Percentiles rank a stretch among this genome's conserved stretches.
Conservation (phyloP, 441 rosid species). For the Syzygium syzygioides region DNA sequence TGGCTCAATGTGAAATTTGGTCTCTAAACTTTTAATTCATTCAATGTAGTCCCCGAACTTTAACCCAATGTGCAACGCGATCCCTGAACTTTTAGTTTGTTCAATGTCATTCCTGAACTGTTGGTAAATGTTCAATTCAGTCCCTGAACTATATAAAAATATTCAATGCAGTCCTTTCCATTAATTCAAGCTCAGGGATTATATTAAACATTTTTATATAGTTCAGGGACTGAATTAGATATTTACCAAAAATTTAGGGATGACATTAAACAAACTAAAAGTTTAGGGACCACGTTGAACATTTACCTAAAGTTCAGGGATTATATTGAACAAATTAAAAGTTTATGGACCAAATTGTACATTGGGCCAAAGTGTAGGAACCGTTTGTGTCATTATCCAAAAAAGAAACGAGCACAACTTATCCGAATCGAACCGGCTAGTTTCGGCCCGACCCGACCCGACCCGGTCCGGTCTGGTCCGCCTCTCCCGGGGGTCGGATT, state of each 20-base stretch:
- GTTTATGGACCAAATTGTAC: fast-evolving
- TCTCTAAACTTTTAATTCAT: fast-evolving
- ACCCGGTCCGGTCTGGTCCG: no score
- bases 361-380: fast-evolving
- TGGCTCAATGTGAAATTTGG: fast-evolving
- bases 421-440: no score
- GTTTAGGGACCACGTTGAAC: fast-evolving
- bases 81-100: fast-evolving
- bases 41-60: fast-evolving
- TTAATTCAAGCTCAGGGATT: no score
- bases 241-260: fast-evolving
- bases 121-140: neutral
- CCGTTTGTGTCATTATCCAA: fast-evolving
- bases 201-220: no score
- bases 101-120: fast-evolving
- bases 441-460: no score
- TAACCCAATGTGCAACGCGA: fast-evolving
- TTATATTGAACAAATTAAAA: fast-evolving
- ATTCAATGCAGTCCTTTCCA: no score
- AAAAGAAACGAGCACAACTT: neutral
- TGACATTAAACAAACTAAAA: neutral
- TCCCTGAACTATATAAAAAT: fast-evolving
- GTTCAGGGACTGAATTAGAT: fast-evolving
- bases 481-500: neutral
- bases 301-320: fast-evolving